Evolutionary conservation across 345 rosid genomes (phyloP).

Genomic region (Arabidopsis arenosa): DNA sequence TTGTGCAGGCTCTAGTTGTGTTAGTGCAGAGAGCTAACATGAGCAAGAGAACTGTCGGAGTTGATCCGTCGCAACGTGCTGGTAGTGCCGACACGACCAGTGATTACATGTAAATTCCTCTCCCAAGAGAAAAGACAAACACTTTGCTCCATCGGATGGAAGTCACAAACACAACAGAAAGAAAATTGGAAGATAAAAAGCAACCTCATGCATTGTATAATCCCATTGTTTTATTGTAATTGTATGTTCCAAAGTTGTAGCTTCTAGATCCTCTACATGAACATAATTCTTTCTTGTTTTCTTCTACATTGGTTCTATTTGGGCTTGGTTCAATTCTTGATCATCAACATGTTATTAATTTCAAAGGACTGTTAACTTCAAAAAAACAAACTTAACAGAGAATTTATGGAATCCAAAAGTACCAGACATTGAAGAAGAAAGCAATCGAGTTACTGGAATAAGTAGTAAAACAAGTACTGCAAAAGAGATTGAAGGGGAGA

Average conservation of each 20-base stretch:
- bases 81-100: conserved; percentile 37
- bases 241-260: conserved; percentile 13
- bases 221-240: conserved; percentile 22
- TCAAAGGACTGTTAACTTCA: not conserved
- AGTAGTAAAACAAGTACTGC: conserved; percentile 9
- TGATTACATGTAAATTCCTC: conserved; percentile 45
- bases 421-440: not conserved
- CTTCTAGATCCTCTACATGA: not conserved
- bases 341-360: not conserved
- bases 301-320: not conserved
- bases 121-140: conserved; percentile 1
- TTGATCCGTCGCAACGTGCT: conserved; percentile 48
- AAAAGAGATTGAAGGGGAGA: not conserved
- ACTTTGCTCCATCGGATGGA: conserved; percentile 26
- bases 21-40: conserved; percentile 93
- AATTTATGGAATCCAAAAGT: not conserved
- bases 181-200: conserved; percentile 1
- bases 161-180: not conserved
- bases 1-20: conserved; percentile 89
- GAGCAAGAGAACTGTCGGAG: conserved; percentile 93
- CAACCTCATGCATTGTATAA: conserved; percentile 13
- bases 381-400: not conserved
- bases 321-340: not conserved
- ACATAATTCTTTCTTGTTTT: conserved; percentile 4
- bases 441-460: conserved; percentile 6